phyloP scores from a whole-genome alignment of 1,139 yeast species.

The Suhomyces coccinellae region DNA sequence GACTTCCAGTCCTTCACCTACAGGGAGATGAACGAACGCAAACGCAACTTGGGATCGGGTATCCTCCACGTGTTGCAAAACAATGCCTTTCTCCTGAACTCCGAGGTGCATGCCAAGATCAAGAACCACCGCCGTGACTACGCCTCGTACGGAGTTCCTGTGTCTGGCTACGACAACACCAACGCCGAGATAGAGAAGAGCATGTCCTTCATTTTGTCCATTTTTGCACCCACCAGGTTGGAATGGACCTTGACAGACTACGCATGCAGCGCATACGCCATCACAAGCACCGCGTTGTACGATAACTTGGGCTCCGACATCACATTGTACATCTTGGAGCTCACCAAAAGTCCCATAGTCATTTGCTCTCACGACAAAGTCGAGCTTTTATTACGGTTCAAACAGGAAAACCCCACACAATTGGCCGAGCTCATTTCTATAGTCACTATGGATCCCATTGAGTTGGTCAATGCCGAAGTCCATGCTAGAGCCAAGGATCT shows the following conservation, averaged over 20 bases:
- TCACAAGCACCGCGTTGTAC: constrained; percentile 42
- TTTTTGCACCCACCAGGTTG: constrained; percentile 36
- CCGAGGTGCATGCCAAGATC: constrained; percentile 30
- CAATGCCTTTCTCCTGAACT: constrained; percentile 26
- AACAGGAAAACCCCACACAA: constrained; percentile 24
- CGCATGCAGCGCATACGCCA: constrained; percentile 36
- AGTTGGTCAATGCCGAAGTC: not conserved
- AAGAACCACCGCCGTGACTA: constrained; percentile 26
- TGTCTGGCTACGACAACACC: constrained; percentile 9
- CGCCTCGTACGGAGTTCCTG: constrained; percentile 15
- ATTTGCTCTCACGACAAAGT: constrained; percentile 36
- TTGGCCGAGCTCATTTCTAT: constrained; percentile 31
- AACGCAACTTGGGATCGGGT: constrained; percentile 34
- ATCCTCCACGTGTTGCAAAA: constrained; percentile 30
- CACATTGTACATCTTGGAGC: constrained; percentile 34
- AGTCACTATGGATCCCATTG: constrained; percentile 38
- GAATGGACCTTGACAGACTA: constrained; percentile 44
- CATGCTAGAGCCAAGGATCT: constrained; percentile 13
- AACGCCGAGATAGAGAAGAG: constrained; percentile 14
- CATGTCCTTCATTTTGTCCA: constrained; percentile 34
- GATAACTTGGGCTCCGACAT: constrained; percentile 42
- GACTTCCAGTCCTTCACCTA: constrained; percentile 24
- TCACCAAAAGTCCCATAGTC: constrained; percentile 39
- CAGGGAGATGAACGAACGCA: constrained; percentile 22
- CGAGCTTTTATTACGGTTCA: constrained; percentile 27